Percentiles rank a stretch among this genome's conserved stretches.
Evolutionary conservation across 129 eudicot genomes (phyloP).

Genomic region (Chrysanthemum seticuspe): DNA sequence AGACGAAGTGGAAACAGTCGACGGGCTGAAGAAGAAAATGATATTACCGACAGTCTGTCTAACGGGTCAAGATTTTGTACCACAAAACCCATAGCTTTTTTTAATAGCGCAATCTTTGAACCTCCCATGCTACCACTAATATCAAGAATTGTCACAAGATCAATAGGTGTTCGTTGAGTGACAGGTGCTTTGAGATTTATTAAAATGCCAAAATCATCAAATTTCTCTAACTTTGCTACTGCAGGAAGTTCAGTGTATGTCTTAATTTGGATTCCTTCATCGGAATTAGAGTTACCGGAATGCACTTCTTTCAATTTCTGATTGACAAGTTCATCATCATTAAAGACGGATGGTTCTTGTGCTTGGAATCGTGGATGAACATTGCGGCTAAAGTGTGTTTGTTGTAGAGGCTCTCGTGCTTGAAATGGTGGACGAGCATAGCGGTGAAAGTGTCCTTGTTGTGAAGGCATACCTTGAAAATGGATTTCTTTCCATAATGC

Average conservation of each 20-base stretch:
- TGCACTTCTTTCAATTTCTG: not conserved
- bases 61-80: constrained; percentile 1
- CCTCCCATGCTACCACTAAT: not conserved
- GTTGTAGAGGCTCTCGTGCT: constrained; percentile 40
- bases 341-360: not conserved
- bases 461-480: not conserved
- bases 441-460: not conserved
- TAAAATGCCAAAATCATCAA: not conserved
- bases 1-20: not conserved
- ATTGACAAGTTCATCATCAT: not conserved
- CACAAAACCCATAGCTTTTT: constrained; percentile 1
- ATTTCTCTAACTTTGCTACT: not conserved
- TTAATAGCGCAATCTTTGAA: not conserved
- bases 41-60: not conserved
- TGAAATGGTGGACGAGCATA: not conserved
- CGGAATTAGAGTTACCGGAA: not conserved
- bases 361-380: not conserved
- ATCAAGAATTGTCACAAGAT: not conserved
- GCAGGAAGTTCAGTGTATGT: not conserved
- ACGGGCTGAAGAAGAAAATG: not conserved
- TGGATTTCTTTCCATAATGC: not conserved
- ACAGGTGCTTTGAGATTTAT: not conserved
- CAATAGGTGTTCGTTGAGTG: not conserved
- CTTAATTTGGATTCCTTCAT: not conserved
- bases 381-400: not conserved